phyloP scores from a whole-genome alignment of 176 grass and related monocot species.

The Otatea glauca region DNA sequence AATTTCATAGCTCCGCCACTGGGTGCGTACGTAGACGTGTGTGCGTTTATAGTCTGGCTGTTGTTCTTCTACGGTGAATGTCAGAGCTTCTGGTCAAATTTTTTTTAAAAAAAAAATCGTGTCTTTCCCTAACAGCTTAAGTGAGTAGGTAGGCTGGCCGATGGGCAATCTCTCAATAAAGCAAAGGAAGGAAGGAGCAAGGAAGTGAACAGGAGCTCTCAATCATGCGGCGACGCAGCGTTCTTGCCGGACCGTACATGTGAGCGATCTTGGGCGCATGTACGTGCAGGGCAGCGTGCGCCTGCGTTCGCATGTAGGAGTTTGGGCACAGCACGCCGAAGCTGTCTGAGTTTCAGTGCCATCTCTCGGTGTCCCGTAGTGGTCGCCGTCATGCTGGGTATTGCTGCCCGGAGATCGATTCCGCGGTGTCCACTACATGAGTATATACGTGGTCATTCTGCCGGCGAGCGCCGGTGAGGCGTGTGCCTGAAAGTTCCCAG shows the following conservation, averaged over 20 bases:
- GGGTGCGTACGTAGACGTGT: too few relatives aligned
- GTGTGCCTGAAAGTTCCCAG: neutral
- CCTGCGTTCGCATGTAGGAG: neutral
- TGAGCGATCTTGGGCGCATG: neutral
- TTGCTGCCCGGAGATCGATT: neutral
- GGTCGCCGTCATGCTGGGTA: slow-evolving; percentile 1
- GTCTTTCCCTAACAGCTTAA: neutral
- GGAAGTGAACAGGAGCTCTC: neutral
- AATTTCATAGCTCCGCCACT: too few relatives aligned
- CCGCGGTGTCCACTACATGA: neutral
- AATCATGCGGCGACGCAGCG: slow-evolving; percentile 6
- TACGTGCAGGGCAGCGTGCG: neutral
- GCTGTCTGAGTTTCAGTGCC: neutral
- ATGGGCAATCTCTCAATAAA: neutral
- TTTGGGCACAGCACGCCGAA: neutral
- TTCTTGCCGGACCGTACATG: slow-evolving; percentile 28
- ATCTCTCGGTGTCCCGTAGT: slow-evolving; percentile 13
- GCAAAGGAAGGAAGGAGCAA: slow-evolving; percentile 10
- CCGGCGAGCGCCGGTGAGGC: neutral
- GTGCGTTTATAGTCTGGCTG: too few relatives aligned
- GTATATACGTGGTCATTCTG: neutral
- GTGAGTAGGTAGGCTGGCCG: neutral
- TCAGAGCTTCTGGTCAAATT: too few relatives aligned
- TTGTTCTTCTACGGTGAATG: too few relatives aligned
- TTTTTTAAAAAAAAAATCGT: too few relatives aligned